Percentiles rank a stretch among this genome's conserved stretches.
These are phyloP conservation scores for Phyllostachys edulis DNA, from an alignment of 176 grass and related monocot species.

Conservation along the genomic window DNA sequence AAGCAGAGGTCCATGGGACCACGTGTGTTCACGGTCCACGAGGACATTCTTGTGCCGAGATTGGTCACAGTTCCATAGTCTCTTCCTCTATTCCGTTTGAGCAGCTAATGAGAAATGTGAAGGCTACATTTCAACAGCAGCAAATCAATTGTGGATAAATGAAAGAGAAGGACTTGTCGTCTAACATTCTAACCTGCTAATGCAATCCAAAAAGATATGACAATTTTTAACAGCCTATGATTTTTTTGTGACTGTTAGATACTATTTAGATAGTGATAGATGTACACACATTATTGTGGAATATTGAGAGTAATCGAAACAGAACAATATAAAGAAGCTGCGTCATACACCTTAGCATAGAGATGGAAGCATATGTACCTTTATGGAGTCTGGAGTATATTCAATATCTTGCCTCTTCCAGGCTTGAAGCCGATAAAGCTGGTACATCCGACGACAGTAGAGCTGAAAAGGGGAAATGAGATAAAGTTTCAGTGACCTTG, in stretches of 20 bases:
- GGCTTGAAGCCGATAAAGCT: background rate
- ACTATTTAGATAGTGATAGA: background rate
- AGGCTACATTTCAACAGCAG: background rate
- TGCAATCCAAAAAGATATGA: background rate
- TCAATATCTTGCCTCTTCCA: background rate
- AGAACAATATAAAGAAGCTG: background rate
- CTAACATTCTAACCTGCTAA: background rate
- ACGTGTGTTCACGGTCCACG: background rate
- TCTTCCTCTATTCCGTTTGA: background rate
- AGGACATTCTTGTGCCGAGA: conserved; percentile 7
- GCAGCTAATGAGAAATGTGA: background rate
- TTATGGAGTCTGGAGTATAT: background rate
- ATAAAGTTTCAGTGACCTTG: background rate
- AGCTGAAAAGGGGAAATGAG: background rate
- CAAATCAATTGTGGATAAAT: background rate
- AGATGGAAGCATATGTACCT: background rate
- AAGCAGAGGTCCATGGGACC: background rate
- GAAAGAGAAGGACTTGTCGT: background rate
- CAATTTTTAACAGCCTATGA: background rate
- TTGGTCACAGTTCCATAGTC: background rate
- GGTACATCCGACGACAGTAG: background rate
- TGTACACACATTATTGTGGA: background rate
- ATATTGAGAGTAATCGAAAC: background rate
- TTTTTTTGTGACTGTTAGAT: background rate
- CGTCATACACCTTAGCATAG: background rate